Evolutionary conservation across 2,329 filamentous ascomycete genomes (phyloP), one percentile per base, ranked within the genome.

Genomic region (Colletotrichum liaoningense): DNA sequence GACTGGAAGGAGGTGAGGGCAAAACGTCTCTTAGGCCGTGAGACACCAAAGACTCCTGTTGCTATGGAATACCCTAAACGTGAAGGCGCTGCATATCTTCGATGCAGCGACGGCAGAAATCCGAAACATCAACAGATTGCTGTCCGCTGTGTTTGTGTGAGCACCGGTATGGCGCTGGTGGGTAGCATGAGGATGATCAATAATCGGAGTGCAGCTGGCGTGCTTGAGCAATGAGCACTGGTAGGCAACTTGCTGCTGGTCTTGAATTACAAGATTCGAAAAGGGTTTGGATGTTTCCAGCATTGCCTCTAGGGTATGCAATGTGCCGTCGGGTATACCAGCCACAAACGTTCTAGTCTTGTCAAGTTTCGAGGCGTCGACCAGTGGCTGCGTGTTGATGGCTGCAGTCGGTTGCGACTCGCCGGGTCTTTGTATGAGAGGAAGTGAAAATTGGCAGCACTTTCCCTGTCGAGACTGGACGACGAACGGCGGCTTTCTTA

Each of bases 321-420:
- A 38, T 33, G 58, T 72, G 58, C 42, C 30, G 28, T 46, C 52
- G 35, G 52, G 42, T 71, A 49, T 33, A 49, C 26, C 42, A 33
- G 57, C 14, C 52, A 57, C 35, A 26, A 35, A 46, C 58, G 14
- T 42, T 46, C 57, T 52, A 56, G 57, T 49, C 35, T 56, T 54
- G 64, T 72, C 64, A 33, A 56, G 28, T 63, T 63, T 68, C 26
- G 69, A 52, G 57, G 38, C 55, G 57, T 46, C 64, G 66, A 33
- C 24, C 30, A 42, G 52, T 54, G 38, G 58, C 65, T 38, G 57
- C 24, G n/a, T n/a, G 64, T 49, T 62, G 64, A 38, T 38, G 46
- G 63, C 33, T 60, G 46, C 63, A 71, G 46, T n/a, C 38, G 56
- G 28, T 56, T 11, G 19, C 19, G 42, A 49, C 42, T 22, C 19